These are phyloP conservation scores for Diversispora eburnea DNA, from an alignment of 192 early-diverging fungal genomes.

Conservation along the genomic window DNA sequence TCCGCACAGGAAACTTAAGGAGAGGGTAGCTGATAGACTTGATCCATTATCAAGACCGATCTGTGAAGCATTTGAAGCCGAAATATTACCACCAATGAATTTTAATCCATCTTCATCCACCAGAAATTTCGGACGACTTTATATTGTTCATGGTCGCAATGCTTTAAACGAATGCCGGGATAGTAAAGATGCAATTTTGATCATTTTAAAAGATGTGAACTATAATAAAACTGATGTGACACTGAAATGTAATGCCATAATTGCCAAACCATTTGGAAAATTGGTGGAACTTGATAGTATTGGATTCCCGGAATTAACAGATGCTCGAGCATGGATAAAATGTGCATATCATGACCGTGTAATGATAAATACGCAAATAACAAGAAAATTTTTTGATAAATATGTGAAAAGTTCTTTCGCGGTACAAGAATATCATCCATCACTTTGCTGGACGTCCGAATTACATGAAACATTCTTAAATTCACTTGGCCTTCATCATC, in stretches of 20 bases:
- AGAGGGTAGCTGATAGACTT: background rate
- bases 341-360: constrained; percentile 31
- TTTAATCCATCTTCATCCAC: constrained; percentile 1
- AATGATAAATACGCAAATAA: constrained; percentile 31
- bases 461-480: constrained; percentile 30
- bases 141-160: background rate
- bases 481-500: constrained; percentile 27
- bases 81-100: constrained; percentile 1
- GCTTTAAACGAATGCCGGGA: constrained; percentile 16
- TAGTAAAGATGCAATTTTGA: constrained; percentile 1
- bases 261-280: constrained; percentile 43
- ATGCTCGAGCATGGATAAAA: constrained; percentile 36
- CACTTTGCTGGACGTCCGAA: constrained; percentile 29
- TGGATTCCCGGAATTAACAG: constrained; percentile 38
- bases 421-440: constrained; percentile 27
- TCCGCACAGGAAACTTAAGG: background rate
- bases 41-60: background rate
- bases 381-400: constrained; percentile 36
- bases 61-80: background rate
- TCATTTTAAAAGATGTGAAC: background rate
- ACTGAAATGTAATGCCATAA: constrained; percentile 32
- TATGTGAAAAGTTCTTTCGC: constrained; percentile 35
- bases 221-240: background rate
- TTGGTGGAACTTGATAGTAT: constrained; percentile 39
- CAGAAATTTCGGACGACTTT: constrained; percentile 17